Evolutionary conservation across 2,329 filamentous ascomycete species (phyloP).

Genomic region (Biscogniauxia mediterranea): DNA sequence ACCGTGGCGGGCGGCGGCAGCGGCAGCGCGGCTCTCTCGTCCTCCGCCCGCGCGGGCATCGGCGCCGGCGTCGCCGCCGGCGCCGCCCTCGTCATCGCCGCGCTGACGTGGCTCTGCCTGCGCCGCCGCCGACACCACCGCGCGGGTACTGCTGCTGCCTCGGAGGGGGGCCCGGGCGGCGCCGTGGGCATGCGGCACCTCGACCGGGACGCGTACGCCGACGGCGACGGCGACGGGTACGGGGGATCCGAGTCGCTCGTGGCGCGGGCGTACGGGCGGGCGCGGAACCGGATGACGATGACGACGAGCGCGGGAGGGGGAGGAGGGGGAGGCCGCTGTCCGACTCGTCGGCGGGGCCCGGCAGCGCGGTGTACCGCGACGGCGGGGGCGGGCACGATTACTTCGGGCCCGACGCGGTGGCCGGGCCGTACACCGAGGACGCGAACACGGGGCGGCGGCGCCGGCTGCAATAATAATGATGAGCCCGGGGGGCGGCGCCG

Average conservation of each 20-base stretch:
- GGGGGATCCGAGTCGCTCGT: slow-evolving; percentile 2
- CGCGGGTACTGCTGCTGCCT: slow-evolving; percentile 23
- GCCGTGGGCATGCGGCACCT: not conserved
- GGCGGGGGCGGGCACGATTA: slow-evolving; percentile 19
- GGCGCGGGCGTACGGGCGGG: not conserved
- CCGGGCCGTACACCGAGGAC: slow-evolving; percentile 15
- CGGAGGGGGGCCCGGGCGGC: slow-evolving; percentile 3
- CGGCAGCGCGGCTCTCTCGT: slow-evolving; percentile 31
- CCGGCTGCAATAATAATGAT: slow-evolving; percentile 27
- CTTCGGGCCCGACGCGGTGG: slow-evolving; percentile 26
- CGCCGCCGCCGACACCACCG: slow-evolving; percentile 38
- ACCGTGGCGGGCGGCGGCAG: slow-evolving; percentile 19
- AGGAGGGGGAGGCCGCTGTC: not conserved
- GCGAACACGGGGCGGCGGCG: slow-evolving; percentile 16
- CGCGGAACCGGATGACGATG: no score
- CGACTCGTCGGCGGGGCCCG: not conserved
- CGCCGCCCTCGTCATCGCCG: slow-evolving; percentile 41
- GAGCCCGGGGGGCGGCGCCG: slow-evolving; percentile 35
- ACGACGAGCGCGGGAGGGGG: not conserved
- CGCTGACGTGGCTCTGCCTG: slow-evolving; percentile 48
- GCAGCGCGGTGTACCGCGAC: slow-evolving; percentile 9
- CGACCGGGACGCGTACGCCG: not conserved
- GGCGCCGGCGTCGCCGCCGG: slow-evolving; percentile 50
- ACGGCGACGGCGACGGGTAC: not conserved
- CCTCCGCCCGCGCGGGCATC: slow-evolving; percentile 55